Percentiles rank a stretch among this genome's conserved stretches.
Conservation (phyloP, 768 basidiomycete species). For the Rhodotorula sphaerocarpa region DNA sequence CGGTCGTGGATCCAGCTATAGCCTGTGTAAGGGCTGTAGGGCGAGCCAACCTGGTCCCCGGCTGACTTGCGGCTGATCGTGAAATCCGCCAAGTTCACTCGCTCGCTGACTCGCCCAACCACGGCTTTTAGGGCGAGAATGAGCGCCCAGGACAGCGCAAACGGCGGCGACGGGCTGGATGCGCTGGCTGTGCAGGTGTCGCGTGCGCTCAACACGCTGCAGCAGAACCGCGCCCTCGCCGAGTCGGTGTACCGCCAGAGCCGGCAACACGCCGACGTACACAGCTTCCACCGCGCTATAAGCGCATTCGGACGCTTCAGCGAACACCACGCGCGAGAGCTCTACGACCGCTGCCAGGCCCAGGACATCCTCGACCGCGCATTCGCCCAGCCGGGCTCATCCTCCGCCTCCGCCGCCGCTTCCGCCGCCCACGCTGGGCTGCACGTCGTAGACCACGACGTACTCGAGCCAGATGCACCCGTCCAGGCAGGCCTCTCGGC, state of each 20-base stretch:
- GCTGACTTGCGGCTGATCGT: not conserved
- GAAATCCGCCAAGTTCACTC: not conserved
- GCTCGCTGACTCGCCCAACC: not conserved
- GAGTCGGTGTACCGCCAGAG: slow-evolving; percentile 65
- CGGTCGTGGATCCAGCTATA: too few relatives aligned
- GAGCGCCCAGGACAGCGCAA: not conserved
- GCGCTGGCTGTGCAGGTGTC: slow-evolving; percentile 69
- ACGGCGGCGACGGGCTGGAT: slow-evolving; percentile 20
- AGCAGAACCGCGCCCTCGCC: slow-evolving; percentile 76
- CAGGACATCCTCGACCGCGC: slow-evolving; percentile 22
- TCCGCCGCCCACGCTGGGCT: not conserved
- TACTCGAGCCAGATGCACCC: slow-evolving; percentile 33
- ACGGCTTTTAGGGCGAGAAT: not conserved
- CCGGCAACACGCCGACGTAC: slow-evolving; percentile 13
- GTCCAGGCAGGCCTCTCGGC: slow-evolving; percentile 38
- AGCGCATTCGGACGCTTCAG: slow-evolving; percentile 78
- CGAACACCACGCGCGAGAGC: slow-evolving; percentile 61
- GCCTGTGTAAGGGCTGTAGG: too few relatives aligned
- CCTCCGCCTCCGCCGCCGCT: too few relatives aligned
- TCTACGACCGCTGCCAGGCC: slow-evolving; percentile 45
- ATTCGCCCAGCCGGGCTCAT: slow-evolving; percentile 21
- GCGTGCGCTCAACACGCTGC: slow-evolving; percentile 65
- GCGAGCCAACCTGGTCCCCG: not conserved
- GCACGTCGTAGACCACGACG: slow-evolving; percentile 34
- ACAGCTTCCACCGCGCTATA: slow-evolving; percentile 51